Conservation (phyloP, 371 early-diverging fungal species). For the Syncephalis plumigaleata region DNA sequence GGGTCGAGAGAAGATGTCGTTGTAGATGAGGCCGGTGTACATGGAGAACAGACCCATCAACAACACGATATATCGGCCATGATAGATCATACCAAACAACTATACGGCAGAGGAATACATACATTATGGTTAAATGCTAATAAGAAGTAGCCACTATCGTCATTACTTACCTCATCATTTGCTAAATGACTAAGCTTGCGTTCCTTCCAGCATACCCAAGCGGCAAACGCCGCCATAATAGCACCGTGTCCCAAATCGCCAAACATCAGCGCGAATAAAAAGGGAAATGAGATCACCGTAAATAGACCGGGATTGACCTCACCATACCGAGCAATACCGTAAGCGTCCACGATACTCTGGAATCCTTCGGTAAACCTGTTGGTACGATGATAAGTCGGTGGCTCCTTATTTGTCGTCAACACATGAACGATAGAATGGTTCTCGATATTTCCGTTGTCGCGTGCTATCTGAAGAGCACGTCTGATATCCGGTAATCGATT, state of each 20-base stretch:
- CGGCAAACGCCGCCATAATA: constrained; percentile 57
- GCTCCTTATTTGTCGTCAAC: constrained; percentile 61
- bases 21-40: constrained; percentile 96
- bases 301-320: constrained; percentile 99
- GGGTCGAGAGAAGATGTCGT: constrained; percentile 88
- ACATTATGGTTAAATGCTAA: constrained; percentile 6
- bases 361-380: constrained; percentile 94
- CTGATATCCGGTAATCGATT: constrained; percentile 62
- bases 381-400: constrained; percentile 92
- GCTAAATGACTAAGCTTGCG: constrained; percentile 47
- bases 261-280: constrained; percentile 99
- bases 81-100: constrained; percentile 81
- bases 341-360: constrained; percentile 96
- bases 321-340: constrained; percentile 96
- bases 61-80: constrained; percentile 95
- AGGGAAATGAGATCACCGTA: constrained; percentile 96
- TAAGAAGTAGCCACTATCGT: too few relatives aligned
- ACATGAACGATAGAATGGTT: constrained; percentile 79
- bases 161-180: constrained; percentile 64
- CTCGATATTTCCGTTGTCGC: constrained; percentile 46
- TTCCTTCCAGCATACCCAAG: constrained; percentile 72
- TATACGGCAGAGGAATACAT: constrained; percentile 15
- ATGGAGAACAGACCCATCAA: constrained; percentile 95
- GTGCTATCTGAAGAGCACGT: constrained; percentile 61
- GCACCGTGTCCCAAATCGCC: constrained; percentile 99